Evolutionary conservation across 2,329 filamentous ascomycete genomes (phyloP), one percentile per base, ranked within the genome.

Genomic region (Aspergillus nomiae): DNA sequence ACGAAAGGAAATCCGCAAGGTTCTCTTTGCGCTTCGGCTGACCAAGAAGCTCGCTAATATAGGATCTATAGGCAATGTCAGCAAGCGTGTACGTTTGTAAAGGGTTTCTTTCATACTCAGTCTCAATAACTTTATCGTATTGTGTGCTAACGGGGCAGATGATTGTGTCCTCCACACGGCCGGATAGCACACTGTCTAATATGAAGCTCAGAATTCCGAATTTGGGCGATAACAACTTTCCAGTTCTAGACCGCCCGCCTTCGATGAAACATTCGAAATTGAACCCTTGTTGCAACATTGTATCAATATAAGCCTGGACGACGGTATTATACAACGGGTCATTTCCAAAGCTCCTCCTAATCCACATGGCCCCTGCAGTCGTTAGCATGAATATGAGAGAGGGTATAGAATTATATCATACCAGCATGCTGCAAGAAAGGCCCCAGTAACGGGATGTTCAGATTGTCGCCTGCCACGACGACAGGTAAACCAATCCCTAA

Each of bases 191-290:
- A 69, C 92, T 96, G 70, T 99, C 95, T 21, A 99, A 81, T 45
- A 98, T 86, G 71, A 97, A 99, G 72, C 88, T 92, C 32, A 99
- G 81, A 63, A 99, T 97, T 11, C 95, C 95, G 68, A 98, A 98
- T 74, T 98, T 98, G 0, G 95, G 95, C 2, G 93, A 90, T 14
- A 99, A 79, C 3, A 99, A 85, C 79, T 99, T 99, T 32, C 95
- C 95, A 0, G 94, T 99, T 58, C 95, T 85, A 36, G 94, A 97
- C 21, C 95, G 86, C 1, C 94, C 94, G 19, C 95, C 95, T 80
- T 99, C 95, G 63, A 99, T 96, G 71, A 99, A 99, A 77, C 95
- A 99, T 77, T 97, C 94, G 56, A 99, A 87, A 75, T 99, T 98
- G 78, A 90, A 97, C 0, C 95, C 95, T 67, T 92, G 89, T 73